Conservation (phyloP, 768 basidiomycete genomes). For the Leccinum olivaceopallidum region DNA sequence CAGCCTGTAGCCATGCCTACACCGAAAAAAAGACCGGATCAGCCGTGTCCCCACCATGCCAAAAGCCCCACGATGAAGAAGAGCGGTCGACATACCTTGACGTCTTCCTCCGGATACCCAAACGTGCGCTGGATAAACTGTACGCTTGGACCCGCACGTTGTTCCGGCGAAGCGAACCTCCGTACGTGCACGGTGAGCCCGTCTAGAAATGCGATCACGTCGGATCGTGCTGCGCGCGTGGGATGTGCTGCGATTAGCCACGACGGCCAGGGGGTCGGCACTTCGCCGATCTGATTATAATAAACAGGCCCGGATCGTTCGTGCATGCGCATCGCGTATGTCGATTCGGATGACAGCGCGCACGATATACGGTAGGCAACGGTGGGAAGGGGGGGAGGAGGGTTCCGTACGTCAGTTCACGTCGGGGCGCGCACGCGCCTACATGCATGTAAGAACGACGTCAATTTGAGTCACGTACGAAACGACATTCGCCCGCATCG, state of each 20-base stretch:
- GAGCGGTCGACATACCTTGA: constrained; percentile 47
- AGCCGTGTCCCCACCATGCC: background rate
- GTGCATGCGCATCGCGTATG: background rate
- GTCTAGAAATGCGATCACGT: constrained; percentile 60
- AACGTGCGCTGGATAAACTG: constrained; percentile 79
- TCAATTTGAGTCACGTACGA: constrained; percentile 51
- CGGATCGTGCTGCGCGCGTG: constrained; percentile 50
- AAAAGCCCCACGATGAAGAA: background rate
- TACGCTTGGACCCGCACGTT: constrained; percentile 58
- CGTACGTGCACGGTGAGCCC: constrained; percentile 65
- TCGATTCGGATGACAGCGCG: background rate
- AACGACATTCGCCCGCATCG: constrained; percentile 77
- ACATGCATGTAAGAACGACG: background rate
- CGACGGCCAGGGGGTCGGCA: constrained; percentile 94
- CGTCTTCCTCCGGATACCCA: constrained; percentile 80
- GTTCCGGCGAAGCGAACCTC: constrained; percentile 60
- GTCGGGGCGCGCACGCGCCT: background rate
- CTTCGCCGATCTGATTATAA: constrained; percentile 65
- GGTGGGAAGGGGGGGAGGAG: background rate
- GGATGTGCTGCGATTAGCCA: constrained; percentile 94
- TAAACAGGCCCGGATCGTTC: background rate
- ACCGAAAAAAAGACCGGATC: background rate
- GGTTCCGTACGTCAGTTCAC: background rate
- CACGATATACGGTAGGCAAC: background rate
- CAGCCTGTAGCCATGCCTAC: constrained; percentile 82